These are phyloP conservation scores for Botrytis byssoidea DNA, from an alignment of 2,329 filamentous ascomycete species.

Conservation along the genomic window DNA sequence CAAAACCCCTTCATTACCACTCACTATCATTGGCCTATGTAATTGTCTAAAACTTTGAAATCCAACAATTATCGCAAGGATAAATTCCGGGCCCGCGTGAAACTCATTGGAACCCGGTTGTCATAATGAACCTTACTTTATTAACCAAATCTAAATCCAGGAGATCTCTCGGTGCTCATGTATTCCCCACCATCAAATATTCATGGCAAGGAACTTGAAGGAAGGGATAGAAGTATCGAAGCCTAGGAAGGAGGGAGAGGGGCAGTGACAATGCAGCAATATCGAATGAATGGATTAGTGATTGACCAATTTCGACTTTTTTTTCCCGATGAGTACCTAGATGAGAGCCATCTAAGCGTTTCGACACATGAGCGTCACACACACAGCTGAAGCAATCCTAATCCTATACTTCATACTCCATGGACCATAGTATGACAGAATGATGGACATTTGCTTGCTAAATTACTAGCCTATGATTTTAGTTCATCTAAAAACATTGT, in stretches of 20 bases:
- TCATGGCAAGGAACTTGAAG: not conserved
- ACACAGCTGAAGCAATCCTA: not conserved
- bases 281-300: not conserved
- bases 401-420: not conserved
- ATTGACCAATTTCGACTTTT: not conserved
- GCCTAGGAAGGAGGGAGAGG: not conserved
- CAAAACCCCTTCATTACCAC: not conserved
- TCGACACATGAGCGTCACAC: not conserved
- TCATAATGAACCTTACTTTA: conserved; percentile 1
- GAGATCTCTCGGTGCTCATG: not conserved
- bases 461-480: not conserved
- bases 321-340: not conserved
- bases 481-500: not conserved
- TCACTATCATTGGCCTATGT: not conserved
- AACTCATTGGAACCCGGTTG: not conserved
- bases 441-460: not conserved
- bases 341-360: not conserved
- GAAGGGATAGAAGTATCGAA: conserved; percentile 1
- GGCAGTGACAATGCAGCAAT: not conserved
- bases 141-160: not conserved
- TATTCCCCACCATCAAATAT: not conserved
- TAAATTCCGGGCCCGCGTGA: conserved; percentile 10
- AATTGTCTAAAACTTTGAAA: conserved; percentile 4
- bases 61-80: not conserved
- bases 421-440: not conserved